Percentiles rank a stretch among this genome's conserved stretches.
These are phyloP conservation scores for Populus euphratica DNA, from an alignment of 345 rosid species.

Conservation along the genomic window DNA sequence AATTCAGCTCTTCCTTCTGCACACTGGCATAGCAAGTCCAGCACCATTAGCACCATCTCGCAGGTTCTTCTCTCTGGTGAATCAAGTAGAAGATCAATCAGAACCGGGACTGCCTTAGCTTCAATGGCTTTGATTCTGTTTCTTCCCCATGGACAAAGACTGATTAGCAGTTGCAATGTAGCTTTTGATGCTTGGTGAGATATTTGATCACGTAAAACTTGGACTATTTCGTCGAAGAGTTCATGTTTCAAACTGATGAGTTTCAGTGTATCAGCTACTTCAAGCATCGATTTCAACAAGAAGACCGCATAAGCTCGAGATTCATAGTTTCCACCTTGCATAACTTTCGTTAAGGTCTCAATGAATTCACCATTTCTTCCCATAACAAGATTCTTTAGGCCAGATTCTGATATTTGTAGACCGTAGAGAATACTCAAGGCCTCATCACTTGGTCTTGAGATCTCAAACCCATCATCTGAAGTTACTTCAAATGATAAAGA, in stretches of 20 bases:
- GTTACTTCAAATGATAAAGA: background rate
- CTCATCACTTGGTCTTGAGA: constrained; percentile 40
- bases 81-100: constrained; percentile 53
- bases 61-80: constrained; percentile 26
- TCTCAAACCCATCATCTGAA: constrained; percentile 19
- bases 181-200: constrained; percentile 49
- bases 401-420: constrained; percentile 59
- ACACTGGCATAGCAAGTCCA: constrained; percentile 41
- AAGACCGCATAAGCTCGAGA: constrained; percentile 40
- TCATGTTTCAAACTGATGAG: constrained; percentile 26
- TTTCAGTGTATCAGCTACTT: constrained; percentile 45
- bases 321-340: constrained; percentile 34
- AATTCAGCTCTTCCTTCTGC: constrained; percentile 44
- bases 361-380: constrained; percentile 44
- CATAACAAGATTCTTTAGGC: constrained; percentile 48
- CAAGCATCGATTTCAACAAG: constrained; percentile 36
- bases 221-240: constrained; percentile 38
- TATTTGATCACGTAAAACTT: constrained; percentile 40
- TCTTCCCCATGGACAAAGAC: constrained; percentile 55
- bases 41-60: constrained; percentile 38
- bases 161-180: constrained; percentile 35
- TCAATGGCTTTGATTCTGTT: constrained; percentile 53
- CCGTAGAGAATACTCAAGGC: constrained; percentile 56
- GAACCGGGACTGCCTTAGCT: constrained; percentile 30
- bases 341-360: constrained; percentile 27